A percentile compares a stretch with the other conserved stretches of the same genome.
Evolutionary conservation across 331 rosid species (phyloP).

Genomic region (Telfairia occidentalis): DNA sequence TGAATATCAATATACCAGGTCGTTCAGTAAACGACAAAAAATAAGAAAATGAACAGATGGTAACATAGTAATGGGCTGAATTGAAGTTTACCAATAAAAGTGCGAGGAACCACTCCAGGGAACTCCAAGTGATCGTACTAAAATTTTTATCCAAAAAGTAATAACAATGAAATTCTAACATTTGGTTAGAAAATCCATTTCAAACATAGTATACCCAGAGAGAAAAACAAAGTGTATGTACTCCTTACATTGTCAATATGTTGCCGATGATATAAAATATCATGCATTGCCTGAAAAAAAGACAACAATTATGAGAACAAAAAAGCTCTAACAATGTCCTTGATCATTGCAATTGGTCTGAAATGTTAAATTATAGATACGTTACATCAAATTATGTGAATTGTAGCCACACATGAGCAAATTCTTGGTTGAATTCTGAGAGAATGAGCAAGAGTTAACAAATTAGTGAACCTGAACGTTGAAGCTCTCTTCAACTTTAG

Average conservation of each 20-base stretch:
- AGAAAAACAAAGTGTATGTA: not conserved
- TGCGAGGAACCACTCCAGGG: conserved; percentile 92
- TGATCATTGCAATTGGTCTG: not conserved
- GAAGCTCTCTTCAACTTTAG: conserved; percentile 97
- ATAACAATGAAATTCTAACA: conserved; percentile 12
- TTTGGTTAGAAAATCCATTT: conserved; percentile 13
- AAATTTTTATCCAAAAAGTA: not conserved
- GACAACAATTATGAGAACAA: too few relatives aligned
- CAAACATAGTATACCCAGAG: not conserved
- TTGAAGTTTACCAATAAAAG: conserved; percentile 52
- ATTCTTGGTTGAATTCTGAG: not conserved
- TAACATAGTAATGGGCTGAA: not conserved
- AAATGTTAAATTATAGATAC: not conserved
- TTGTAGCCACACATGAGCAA: not conserved
- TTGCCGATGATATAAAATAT: conserved; percentile 53
- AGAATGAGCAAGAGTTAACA: not conserved
- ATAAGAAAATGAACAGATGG: not conserved
- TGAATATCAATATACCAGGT: not conserved
- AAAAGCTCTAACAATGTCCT: not conserved
- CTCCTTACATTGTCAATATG: conserved; percentile 50
- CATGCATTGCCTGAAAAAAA: conserved; percentile 65
- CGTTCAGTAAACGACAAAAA: not conserved
- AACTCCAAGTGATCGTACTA: conserved; percentile 95
- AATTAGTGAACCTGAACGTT: conserved; percentile 55
- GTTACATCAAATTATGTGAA: not conserved